These are phyloP conservation scores for Trypanosoma cruzi DNA, from an alignment of 208 protist genomes.

Conservation along the genomic window DNA sequence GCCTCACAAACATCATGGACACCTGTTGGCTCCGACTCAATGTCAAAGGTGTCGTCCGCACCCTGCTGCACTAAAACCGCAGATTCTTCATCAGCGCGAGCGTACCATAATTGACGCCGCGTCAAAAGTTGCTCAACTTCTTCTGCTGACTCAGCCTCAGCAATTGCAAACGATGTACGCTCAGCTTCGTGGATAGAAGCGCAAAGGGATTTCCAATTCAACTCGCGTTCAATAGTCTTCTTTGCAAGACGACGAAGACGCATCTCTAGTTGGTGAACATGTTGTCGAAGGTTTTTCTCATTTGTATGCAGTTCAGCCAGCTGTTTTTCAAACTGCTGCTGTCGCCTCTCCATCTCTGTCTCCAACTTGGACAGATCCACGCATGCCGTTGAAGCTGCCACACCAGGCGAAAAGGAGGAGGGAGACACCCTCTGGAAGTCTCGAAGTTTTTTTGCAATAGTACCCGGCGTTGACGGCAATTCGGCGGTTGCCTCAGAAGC, in stretches of 20 bases:
- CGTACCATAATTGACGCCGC: slow-evolving; percentile 46
- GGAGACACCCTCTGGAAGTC: not conserved
- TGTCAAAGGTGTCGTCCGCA: not conserved
- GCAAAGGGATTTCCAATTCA: slow-evolving; percentile 64
- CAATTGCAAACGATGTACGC: slow-evolving; percentile 51
- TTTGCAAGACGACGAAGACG: slow-evolving; percentile 18
- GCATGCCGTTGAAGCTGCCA: not conserved
- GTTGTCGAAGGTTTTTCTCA: slow-evolving; percentile 42
- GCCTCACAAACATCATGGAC: slow-evolving; percentile 25
- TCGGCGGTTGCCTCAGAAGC: not conserved
- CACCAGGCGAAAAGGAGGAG: not conserved
- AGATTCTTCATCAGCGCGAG: slow-evolving; percentile 48
- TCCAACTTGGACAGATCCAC: slow-evolving; percentile 3
- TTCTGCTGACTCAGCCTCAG: slow-evolving; percentile 32
- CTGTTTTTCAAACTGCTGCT: slow-evolving; percentile 29
- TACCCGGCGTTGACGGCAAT: slow-evolving; percentile 13
- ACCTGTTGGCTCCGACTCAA: not conserved
- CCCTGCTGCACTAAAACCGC: slow-evolving; percentile 20
- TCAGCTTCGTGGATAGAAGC: slow-evolving; percentile 56
- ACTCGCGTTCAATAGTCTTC: slow-evolving; percentile 42
- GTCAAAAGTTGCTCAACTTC: slow-evolving; percentile 39
- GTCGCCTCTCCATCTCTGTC: slow-evolving; percentile 3
- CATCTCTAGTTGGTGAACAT: slow-evolving; percentile 20
- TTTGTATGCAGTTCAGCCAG: slow-evolving; percentile 37
- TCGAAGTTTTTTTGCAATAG: slow-evolving; percentile 11